Percentiles rank a stretch among this genome's conserved stretches.
These are phyloP conservation scores for Rubia tinctorum DNA, from an alignment of 305 asterid genomes.

Conservation along the genomic window DNA sequence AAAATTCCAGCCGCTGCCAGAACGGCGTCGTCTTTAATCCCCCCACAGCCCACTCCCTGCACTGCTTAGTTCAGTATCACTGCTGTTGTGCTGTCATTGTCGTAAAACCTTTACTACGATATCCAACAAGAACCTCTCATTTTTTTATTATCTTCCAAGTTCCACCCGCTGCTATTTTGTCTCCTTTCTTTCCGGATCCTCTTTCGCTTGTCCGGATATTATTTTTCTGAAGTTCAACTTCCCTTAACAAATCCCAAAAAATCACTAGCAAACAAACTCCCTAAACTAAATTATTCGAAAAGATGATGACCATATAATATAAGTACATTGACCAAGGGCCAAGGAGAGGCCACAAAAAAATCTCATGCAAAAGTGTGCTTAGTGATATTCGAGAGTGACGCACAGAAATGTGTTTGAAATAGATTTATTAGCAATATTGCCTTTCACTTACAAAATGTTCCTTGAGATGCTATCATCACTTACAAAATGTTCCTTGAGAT, in stretches of 20 bases:
- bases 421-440: too few species aligned
- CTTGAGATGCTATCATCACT: too few species aligned
- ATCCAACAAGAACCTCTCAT: background rate
- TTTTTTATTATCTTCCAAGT: constrained; percentile 2
- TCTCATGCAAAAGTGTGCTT: background rate
- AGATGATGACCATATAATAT: background rate
- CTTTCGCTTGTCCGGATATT: constrained; percentile 3
- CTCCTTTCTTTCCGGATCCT: constrained; percentile 18
- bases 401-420: background rate
- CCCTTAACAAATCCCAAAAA: background rate
- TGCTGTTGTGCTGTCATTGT: background rate
- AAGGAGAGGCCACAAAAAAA: background rate
- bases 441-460: too few species aligned
- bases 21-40: constrained; percentile 2
- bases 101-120: background rate
- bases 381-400: background rate
- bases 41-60: constrained; percentile 1
- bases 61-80: constrained; percentile 2
- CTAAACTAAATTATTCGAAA: background rate
- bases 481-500: too few species aligned
- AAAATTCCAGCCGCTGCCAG: background rate
- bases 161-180: constrained; percentile 33
- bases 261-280: constrained; percentile 7
- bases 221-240: background rate
- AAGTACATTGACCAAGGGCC: background rate